A percentile compares a stretch with the other conserved stretches of the same genome.
Conservation (phyloP, 2,329 filamentous ascomycete species). For the Gaeumannomyces tritici region DNA sequence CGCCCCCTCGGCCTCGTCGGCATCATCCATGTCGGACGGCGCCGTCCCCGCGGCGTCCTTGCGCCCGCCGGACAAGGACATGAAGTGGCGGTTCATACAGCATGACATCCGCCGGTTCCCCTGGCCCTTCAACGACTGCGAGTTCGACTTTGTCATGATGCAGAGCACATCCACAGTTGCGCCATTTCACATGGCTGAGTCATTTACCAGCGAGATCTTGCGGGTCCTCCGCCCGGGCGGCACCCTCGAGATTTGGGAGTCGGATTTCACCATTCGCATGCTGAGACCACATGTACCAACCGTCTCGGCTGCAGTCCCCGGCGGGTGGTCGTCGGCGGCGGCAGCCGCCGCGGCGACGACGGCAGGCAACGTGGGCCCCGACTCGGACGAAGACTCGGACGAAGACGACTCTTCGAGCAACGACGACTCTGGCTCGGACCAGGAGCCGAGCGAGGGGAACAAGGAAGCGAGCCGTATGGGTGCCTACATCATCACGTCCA, state of each 20-base stretch:
- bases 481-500: slow-evolving; percentile 73
- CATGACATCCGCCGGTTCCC: slow-evolving; percentile 71
- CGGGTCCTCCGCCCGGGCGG: slow-evolving; percentile 72
- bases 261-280: slow-evolving; percentile 75
- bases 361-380: slow-evolving; percentile 21
- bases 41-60: slow-evolving; percentile 6
- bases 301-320: slow-evolving; percentile 20
- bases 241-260: slow-evolving; percentile 80
- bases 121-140: slow-evolving; percentile 67
- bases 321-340: slow-evolving; percentile 5
- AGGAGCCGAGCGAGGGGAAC: slow-evolving; percentile 38
- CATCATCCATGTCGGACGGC: slow-evolving; percentile 3
- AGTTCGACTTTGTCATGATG: slow-evolving; percentile 82
- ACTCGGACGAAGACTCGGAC: slow-evolving; percentile 6
- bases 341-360: background rate
- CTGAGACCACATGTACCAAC: slow-evolving; percentile 67
- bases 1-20: background rate
- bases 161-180: slow-evolving; percentile 68
- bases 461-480: slow-evolving; percentile 58
- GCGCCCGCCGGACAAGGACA: slow-evolving; percentile 51
- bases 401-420: slow-evolving; percentile 20
- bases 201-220: slow-evolving; percentile 60
- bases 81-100: slow-evolving; percentile 83
- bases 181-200: slow-evolving; percentile 48
- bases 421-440: slow-evolving; percentile 27